Conservation (phyloP, 768 basidiomycete genomes). For the Stropharia rugosoannulata region DNA sequence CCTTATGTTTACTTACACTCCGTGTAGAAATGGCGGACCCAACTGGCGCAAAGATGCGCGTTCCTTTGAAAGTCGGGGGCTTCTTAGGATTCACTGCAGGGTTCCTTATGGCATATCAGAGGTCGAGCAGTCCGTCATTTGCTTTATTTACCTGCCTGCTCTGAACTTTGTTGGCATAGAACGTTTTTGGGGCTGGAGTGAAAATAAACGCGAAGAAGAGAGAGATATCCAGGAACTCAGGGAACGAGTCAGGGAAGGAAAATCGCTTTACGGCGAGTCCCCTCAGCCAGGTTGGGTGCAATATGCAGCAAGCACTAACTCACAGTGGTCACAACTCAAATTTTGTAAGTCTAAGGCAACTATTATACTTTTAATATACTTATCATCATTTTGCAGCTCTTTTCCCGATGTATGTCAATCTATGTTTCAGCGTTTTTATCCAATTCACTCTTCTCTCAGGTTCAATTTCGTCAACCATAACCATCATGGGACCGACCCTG, state of each 20-base stretch:
- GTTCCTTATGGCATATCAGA: constrained; percentile 91
- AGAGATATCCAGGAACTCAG: constrained; percentile 78
- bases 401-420: constrained; percentile 67
- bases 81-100: constrained; percentile 86
- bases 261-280: constrained; percentile 85
- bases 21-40: constrained; percentile 50
- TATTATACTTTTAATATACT: constrained; percentile 10
- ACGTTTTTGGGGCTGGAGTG: constrained; percentile 95
- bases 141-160: not conserved
- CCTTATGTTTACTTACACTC: constrained; percentile 9
- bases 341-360: constrained; percentile 57
- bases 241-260: constrained; percentile 71
- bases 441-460: constrained; percentile 44
- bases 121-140: constrained; percentile 71
- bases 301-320: constrained; percentile 83
- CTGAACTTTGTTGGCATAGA: constrained; percentile 37
- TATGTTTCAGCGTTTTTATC: constrained; percentile 9
- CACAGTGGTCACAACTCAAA: constrained; percentile 90
- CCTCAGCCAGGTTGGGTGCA: constrained; percentile 85
- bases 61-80: constrained; percentile 53
- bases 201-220: constrained; percentile 82
- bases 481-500: constrained; percentile 79
- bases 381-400: constrained; percentile 40
- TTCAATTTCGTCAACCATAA: constrained; percentile 94
- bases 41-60: constrained; percentile 33